Conservation (phyloP, 768 basidiomycete genomes). For the Suillus luteus region DNA sequence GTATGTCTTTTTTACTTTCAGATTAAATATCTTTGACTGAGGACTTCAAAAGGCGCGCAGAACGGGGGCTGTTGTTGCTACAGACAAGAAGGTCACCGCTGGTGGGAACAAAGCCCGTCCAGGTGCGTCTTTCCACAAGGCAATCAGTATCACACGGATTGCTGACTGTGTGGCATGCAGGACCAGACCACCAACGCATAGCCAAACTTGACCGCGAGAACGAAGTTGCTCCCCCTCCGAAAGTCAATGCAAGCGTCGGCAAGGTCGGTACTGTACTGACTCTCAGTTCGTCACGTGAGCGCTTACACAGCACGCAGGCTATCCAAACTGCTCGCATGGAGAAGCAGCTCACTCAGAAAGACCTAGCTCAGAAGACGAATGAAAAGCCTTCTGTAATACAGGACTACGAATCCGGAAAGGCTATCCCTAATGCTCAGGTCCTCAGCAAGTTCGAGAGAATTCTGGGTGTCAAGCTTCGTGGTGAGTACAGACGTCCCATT, state of each 20-base stretch:
- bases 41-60: conserved; percentile 60
- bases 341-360: conserved; percentile 84
- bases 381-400: conserved; percentile 88
- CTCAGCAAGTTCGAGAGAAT: conserved; percentile 86
- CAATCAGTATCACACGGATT: neutral
- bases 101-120: conserved; percentile 78
- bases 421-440: conserved; percentile 84
- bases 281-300: conserved; percentile 12
- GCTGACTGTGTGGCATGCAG: conserved; percentile 37
- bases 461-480: conserved; percentile 87
- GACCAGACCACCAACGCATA: conserved; percentile 91
- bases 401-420: conserved; percentile 88
- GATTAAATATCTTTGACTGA: conserved; percentile 13
- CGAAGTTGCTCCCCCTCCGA: conserved; percentile 90
- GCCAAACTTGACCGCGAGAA: conserved; percentile 95
- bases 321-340: conserved; percentile 81
- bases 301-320: conserved; percentile 48
- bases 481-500: conserved; percentile 43
- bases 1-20: conserved; percentile 40
- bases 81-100: conserved; percentile 74
- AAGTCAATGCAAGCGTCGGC: conserved; percentile 71
- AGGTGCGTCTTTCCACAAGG: conserved; percentile 45
- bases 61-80: conserved; percentile 73
- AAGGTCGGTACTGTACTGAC: conserved; percentile 48
- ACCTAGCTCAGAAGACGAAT: conserved; percentile 89